These are phyloP conservation scores for Colletotrichum trifolii DNA, from an alignment of 2,329 filamentous ascomycete genomes.

Conservation along the genomic window DNA sequence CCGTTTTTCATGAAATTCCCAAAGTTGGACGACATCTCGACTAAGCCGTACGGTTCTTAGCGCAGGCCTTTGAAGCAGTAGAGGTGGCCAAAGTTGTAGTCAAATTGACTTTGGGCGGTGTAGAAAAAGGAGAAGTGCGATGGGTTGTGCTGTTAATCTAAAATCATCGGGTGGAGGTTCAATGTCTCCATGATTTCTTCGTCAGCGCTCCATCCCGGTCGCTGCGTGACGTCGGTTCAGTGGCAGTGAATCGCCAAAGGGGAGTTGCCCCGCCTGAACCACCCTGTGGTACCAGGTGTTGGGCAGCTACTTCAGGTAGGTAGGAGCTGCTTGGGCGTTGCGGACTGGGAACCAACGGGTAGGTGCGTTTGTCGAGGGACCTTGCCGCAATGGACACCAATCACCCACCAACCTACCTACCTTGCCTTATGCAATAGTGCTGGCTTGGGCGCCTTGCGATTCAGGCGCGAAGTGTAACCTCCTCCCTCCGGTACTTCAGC, in stretches of 20 bases:
- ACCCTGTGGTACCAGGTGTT: slow-evolving; percentile 1
- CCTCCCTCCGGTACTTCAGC: slow-evolving; percentile 1
- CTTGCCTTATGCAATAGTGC: neutral
- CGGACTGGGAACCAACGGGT: too few species aligned
- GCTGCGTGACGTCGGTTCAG: slow-evolving; percentile 31
- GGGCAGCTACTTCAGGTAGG: slow-evolving; percentile 10
- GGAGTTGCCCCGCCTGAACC: slow-evolving; percentile 14
- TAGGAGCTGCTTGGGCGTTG: slow-evolving; percentile 13
- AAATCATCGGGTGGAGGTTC: slow-evolving; percentile 23
- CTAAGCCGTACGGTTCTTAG: neutral
- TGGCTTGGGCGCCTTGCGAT: slow-evolving; percentile 29
- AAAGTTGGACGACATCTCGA: slow-evolving; percentile 55
- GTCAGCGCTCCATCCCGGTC: slow-evolving; percentile 32
- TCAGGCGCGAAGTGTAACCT: slow-evolving; percentile 19
- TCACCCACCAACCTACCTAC: too few species aligned
- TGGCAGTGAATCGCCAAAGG: slow-evolving; percentile 21
- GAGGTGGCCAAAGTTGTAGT: neutral
- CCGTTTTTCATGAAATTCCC: slow-evolving; percentile 62
- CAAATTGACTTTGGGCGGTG: slow-evolving; percentile 4
- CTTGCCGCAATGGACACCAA: too few species aligned
- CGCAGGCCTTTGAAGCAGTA: neutral
- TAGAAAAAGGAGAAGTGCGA: slow-evolving; percentile 23
- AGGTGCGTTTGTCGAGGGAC: too few species aligned
- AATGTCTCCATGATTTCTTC: slow-evolving; percentile 27
- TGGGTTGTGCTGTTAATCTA: slow-evolving; percentile 28